Percentiles rank a stretch among this genome's conserved stretches.
phyloP scores from a whole-genome alignment of 2,329 filamentous ascomycete species.

The Penicillium sp. region DNA sequence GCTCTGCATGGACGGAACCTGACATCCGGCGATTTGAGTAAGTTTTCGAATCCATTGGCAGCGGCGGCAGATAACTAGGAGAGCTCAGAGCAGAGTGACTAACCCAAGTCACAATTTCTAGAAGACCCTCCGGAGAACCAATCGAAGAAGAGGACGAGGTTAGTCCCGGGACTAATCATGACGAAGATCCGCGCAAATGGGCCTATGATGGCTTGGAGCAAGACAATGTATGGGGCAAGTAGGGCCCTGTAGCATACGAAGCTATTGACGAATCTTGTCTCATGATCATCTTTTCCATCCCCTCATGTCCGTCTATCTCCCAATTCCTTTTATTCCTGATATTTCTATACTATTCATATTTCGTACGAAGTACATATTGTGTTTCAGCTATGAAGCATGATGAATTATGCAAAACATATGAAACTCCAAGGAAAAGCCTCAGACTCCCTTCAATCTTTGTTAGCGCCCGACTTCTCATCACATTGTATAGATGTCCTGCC shows the following conservation, averaged over 20 bases:
- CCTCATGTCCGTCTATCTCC: not conserved
- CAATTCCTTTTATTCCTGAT: not conserved
- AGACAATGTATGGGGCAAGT: constrained; percentile 36
- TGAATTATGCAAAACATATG: not conserved
- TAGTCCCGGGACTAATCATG: constrained; percentile 14
- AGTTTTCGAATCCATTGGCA: constrained; percentile 15
- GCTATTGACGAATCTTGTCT: not conserved
- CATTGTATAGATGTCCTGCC: not conserved
- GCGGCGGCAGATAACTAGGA: no score
- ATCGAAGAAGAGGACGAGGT: constrained; percentile 25
- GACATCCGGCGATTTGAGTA: constrained; percentile 34
- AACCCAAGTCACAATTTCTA: constrained; percentile 21
- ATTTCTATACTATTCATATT: not conserved
- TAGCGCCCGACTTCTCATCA: constrained; percentile 21
- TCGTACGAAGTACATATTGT: not conserved
- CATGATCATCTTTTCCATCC: not conserved
- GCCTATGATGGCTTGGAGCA: constrained; percentile 36
- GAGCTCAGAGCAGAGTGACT: constrained; percentile 8
- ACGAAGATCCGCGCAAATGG: constrained; percentile 22
- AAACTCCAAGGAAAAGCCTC: not conserved
- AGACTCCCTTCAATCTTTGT: constrained; percentile 6
- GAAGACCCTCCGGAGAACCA: constrained; percentile 32
- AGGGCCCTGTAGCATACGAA: constrained; percentile 3
- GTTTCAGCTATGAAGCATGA: not conserved
- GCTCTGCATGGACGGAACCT: constrained; percentile 57